Percentiles rank a stretch among this genome's conserved stretches.
These are phyloP conservation scores for Xylaria multiplex DNA, from an alignment of 2,329 filamentous ascomycete genomes.

Conservation along the genomic window DNA sequence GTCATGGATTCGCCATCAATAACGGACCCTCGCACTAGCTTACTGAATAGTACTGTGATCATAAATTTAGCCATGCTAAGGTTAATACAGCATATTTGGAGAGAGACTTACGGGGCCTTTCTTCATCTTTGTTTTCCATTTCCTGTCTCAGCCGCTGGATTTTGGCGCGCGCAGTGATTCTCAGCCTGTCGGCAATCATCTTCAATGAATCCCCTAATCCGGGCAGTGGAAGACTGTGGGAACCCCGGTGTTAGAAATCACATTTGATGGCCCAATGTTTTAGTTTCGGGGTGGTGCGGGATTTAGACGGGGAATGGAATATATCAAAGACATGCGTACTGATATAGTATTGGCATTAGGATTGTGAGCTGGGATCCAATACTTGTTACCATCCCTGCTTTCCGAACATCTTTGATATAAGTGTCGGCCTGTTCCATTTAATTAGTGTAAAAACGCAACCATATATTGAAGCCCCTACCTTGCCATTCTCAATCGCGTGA, in stretches of 20 bases:
- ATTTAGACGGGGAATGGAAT: no score
- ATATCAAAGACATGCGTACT: not conserved
- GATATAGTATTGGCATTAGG: not conserved
- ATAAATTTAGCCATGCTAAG: not conserved
- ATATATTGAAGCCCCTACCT: constrained; percentile 49
- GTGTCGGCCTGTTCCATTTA: not conserved
- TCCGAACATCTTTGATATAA: not conserved
- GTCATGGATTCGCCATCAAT: not conserved
- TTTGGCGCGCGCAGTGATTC: not conserved
- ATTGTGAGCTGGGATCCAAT: not conserved
- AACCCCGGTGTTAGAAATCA: not conserved
- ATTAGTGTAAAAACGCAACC: not conserved
- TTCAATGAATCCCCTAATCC: not conserved
- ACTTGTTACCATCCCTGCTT: not conserved
- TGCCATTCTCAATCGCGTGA: constrained; percentile 59
- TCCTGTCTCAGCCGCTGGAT: not conserved
- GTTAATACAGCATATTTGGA: not conserved
- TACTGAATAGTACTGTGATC: not conserved
- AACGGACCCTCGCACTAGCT: not conserved
- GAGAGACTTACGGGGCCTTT: not conserved
- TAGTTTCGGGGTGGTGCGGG: no score
- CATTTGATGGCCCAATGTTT: not conserved
- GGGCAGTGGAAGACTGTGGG: not conserved
- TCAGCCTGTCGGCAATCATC: not conserved
- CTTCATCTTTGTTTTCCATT: not conserved